Percentiles rank a stretch among this genome's conserved stretches.
These are phyloP conservation scores for Sugiyamaella qingdaonensis DNA, from an alignment of 805 yeast species.

Conservation along the genomic window DNA sequence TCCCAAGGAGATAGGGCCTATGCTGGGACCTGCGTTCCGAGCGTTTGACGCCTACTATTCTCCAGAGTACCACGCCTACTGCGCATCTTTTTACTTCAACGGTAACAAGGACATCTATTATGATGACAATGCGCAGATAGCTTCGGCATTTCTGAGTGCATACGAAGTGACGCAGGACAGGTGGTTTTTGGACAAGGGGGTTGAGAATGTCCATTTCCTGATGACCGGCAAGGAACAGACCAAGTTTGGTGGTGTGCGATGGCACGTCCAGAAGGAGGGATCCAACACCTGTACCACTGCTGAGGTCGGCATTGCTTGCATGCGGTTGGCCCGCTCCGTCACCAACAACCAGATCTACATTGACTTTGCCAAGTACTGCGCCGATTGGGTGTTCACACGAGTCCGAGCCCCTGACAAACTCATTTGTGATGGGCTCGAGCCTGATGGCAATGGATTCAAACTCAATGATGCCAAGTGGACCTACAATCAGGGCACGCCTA, in stretches of 20 bases:
- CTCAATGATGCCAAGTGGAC: constrained; percentile 56
- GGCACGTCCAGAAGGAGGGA: constrained; percentile 61
- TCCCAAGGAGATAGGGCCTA: constrained; percentile 49
- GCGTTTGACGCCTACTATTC: constrained; percentile 51
- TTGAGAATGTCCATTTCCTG: constrained; percentile 55
- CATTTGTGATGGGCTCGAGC: constrained; percentile 58
- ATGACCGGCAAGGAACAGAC: constrained; percentile 60
- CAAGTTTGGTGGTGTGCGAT: constrained; percentile 57
- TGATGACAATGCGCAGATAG: constrained; percentile 73
- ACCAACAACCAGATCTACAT: constrained; percentile 45
- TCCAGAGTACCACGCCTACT: constrained; percentile 49
- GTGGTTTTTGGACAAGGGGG: constrained; percentile 49
- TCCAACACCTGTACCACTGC: constrained; percentile 65
- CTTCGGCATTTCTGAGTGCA: constrained; percentile 58
- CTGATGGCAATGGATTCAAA: constrained; percentile 31
- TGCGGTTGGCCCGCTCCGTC: constrained; percentile 51
- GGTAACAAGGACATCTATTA: constrained; percentile 58
- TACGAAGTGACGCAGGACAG: constrained; percentile 62
- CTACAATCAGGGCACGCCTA: constrained; percentile 63
- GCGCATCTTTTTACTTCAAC: constrained; percentile 58
- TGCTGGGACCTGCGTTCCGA: constrained; percentile 49
- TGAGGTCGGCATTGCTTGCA: constrained; percentile 59
- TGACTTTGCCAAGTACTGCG: constrained; percentile 55
- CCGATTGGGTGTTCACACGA: constrained; percentile 52
- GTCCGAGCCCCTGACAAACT: constrained; percentile 56